phyloP scores from a whole-genome alignment of 805 yeast genomes.

The Yamadazyma sp. region DNA sequence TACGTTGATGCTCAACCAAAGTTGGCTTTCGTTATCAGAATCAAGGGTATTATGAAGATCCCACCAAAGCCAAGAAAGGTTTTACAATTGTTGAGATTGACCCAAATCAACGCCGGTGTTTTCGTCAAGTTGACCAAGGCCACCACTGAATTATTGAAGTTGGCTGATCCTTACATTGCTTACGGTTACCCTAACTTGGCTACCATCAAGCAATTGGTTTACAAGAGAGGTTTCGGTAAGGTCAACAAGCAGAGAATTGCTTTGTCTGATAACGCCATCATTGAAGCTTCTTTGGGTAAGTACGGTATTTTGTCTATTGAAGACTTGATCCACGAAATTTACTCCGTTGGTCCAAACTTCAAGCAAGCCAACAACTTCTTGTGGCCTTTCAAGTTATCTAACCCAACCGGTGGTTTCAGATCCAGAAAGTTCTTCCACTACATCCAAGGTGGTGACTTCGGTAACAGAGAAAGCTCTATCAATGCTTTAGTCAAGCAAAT shows the following conservation, averaged over 20 bases:
- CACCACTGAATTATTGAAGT: conserved; percentile 85
- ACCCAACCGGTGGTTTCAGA: conserved; percentile 98
- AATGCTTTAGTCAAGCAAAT: conserved; percentile 91
- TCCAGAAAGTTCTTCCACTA: conserved; percentile 96
- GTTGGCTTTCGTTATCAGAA: conserved; percentile 94
- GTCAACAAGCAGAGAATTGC: conserved; percentile 93
- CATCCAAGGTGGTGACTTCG: conserved; percentile 97
- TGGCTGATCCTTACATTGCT: conserved; percentile 95
- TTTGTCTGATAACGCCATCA: conserved; percentile 81
- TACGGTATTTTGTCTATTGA: conserved; percentile 90
- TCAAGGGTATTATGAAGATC: conserved; percentile 98
- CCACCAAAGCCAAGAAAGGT: conserved; percentile 99
- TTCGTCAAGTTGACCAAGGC: conserved; percentile 96
- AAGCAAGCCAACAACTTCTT: conserved; percentile 97
- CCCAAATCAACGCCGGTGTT: conserved; percentile 93
- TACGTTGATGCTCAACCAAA: conserved; percentile 93
- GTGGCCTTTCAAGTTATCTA: conserved; percentile 96
- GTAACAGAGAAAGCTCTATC: conserved; percentile 96
- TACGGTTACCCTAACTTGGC: conserved; percentile 96
- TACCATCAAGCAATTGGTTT: conserved; percentile 86
- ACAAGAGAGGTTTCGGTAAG: conserved; percentile 99
- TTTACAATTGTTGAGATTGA: conserved; percentile 87
- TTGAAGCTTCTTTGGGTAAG: conserved; percentile 86
- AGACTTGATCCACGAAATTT: conserved; percentile 94
- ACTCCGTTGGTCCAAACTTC: conserved; percentile 97